Base-by-base conservation (phyloP, 129 eudicot species). In the Flaveria brownii region DNA sequence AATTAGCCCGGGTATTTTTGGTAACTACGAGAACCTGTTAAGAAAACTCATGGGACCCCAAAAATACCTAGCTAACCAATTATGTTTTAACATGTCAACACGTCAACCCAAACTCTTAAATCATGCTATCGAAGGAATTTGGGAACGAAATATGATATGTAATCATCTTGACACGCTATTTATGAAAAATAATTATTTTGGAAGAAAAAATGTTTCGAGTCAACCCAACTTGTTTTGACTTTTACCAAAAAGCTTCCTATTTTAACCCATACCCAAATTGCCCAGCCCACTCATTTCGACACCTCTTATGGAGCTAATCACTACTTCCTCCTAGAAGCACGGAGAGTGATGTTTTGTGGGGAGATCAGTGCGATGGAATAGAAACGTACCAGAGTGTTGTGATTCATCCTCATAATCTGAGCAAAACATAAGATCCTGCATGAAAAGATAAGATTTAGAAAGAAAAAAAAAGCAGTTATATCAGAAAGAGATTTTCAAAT, bases 371-470 rank as follows among this genome's bases (percentile, higher is more conserved):
- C 22, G 49, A 77, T 22, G 33, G 36, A 73, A 62, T 60, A 67
- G 5, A 74, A 45, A 45, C 1, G 36, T 87, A 93, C 98, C 96
- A 28, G 98, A 81, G 74, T 79, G 82, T 64, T 85, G 84, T 15
- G 88, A 80, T 74, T 72, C 89, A 81, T 90, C 90, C 50, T 79
- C 84, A 63, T 88, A 87, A 57, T 87, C 83, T 9, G 96, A 79
- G 87, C 89, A 78, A 67, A 90, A 78, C 68, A 82, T 80, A 49
- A 87, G 66, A 69, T 87, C 93, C 98, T 93, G 85, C 80, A 80
- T 20, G 12, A 52, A 69, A 36, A 43, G 50, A 13, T 60, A 74
- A n/a, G 25, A 39, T 11, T 83, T 61, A 51, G 22, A 71, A 67
- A 71, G 14, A 70, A 70, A 43, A 51, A 16, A 14, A 26, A 0